Conservation (phyloP, 805 yeast genomes). For the Metschnikowia lachancei region DNA sequence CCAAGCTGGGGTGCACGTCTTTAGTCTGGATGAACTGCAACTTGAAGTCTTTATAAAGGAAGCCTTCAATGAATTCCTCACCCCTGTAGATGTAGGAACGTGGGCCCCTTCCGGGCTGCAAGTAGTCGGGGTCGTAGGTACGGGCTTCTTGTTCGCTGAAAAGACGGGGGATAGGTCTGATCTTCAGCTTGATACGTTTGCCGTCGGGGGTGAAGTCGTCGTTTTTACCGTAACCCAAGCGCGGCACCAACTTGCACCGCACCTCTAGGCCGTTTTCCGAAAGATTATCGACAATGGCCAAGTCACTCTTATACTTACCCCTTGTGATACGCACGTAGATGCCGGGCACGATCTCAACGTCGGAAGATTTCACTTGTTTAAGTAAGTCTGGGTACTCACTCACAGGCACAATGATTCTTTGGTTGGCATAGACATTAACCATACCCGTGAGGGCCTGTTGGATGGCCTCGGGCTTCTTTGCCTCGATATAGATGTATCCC, state of each 20-base stretch:
- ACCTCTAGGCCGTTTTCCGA: constrained; percentile 95
- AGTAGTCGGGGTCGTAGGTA: constrained; percentile 71
- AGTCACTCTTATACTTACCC: constrained; percentile 89
- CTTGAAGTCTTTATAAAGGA: constrained; percentile 79
- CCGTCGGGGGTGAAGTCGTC: constrained; percentile 51
- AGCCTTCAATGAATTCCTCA: constrained; percentile 90
- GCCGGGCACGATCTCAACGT: constrained; percentile 86
- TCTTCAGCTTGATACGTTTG: constrained; percentile 48
- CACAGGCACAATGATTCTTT: constrained; percentile 86
- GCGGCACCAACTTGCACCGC: constrained; percentile 87
- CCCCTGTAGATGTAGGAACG: constrained; percentile 69
- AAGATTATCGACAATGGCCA: constrained; percentile 88
- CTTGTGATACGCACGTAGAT: constrained; percentile 86
- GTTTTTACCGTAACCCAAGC: constrained; percentile 83
- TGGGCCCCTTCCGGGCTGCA: constrained; percentile 63
- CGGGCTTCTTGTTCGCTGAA: constrained; percentile 89
- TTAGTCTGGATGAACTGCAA: constrained; percentile 78
- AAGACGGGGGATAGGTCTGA: constrained; percentile 80
- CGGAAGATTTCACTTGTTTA: constrained; percentile 85
- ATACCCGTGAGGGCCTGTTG: constrained; percentile 85
- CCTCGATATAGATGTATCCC: constrained; percentile 93
- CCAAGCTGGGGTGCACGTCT: constrained; percentile 80
- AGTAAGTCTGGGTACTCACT: constrained; percentile 91
- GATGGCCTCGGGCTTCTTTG: constrained; percentile 89
- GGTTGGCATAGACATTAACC: constrained; percentile 72